A percentile compares a stretch with the other conserved stretches of the same genome.
phyloP scores from a whole-genome alignment of 2,329 filamentous ascomycete species.

The Pestalotiopsis sp. region DNA sequence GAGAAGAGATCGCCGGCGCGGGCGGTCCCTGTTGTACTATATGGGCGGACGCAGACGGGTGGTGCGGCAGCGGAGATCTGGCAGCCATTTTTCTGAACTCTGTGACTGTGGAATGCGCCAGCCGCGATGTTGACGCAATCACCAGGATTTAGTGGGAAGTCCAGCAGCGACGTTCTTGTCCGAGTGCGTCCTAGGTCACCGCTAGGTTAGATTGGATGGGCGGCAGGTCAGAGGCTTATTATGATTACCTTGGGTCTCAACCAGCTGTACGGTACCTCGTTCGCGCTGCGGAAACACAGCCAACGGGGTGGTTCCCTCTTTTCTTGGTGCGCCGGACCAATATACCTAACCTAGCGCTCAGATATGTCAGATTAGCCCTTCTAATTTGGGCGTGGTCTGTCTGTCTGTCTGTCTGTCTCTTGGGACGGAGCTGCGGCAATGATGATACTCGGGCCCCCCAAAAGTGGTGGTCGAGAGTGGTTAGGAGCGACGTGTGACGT shows the following conservation, averaged over 20 bases:
- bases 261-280: background rate
- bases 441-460: background rate
- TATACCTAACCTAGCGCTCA: background rate
- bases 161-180: background rate
- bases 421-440: background rate
- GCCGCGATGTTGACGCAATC: constrained; percentile 16
- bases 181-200: constrained; percentile 1
- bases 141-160: constrained; percentile 6
- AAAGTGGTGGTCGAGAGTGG: background rate
- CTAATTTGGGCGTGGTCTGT: background rate
- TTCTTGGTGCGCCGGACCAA: background rate
- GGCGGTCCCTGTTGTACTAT: background rate
- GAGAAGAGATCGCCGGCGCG: background rate
- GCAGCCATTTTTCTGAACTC: constrained; percentile 11
- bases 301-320: background rate
- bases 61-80: constrained; percentile 13
- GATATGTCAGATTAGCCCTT: background rate
- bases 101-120: constrained; percentile 11
- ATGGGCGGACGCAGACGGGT: background rate
- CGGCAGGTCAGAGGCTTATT: background rate
- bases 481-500: background rate
- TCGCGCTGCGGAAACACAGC: background rate
- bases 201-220: background rate
- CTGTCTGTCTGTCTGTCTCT: background rate
- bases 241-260: background rate